These are phyloP conservation scores for Blepharisma japonicum DNA, from an alignment of 73 alveolate genomes.

Conservation along the genomic window DNA sequence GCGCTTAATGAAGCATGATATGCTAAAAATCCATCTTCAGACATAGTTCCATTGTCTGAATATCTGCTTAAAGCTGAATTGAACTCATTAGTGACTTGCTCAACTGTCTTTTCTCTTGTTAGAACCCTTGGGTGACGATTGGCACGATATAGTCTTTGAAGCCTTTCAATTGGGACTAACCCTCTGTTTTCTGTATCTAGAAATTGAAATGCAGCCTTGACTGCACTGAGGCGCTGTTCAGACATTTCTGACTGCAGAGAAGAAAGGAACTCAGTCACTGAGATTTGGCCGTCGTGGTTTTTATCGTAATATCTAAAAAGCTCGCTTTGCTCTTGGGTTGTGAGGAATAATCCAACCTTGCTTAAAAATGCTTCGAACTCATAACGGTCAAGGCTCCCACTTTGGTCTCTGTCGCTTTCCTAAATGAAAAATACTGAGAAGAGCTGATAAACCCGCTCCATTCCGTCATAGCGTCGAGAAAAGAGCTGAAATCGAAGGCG, in stretches of 20 bases:
- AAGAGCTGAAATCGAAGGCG: conserved; percentile 59
- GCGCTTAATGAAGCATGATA: conserved; percentile 69
- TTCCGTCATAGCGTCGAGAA: conserved; percentile 55
- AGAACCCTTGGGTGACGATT: conserved; percentile 65
- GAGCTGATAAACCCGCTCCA: conserved; percentile 30
- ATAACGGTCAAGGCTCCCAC: conserved; percentile 54
- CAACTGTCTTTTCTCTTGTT: conserved; percentile 64
- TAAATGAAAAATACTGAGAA: conserved; percentile 38
- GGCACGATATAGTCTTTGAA: conserved; percentile 31
- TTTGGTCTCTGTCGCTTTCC: conserved; percentile 52
- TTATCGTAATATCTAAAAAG: conserved; percentile 56
- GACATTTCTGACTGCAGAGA: conserved; percentile 48
- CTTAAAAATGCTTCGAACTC: conserved; percentile 64
- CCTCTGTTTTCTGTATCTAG: conserved; percentile 48
- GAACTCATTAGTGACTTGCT: conserved; percentile 52
- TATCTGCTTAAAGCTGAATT: conserved; percentile 37
- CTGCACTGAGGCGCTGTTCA: conserved; percentile 59
- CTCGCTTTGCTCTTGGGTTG: conserved; percentile 54
- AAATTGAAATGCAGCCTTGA: conserved; percentile 50
- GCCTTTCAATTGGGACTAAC: conserved; percentile 24
- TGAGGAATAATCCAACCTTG: conserved; percentile 63
- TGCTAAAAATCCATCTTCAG: conserved; percentile 49
- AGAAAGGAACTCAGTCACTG: conserved; percentile 48
- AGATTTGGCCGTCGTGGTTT: conserved; percentile 54
- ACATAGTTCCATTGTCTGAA: conserved; percentile 38